A percentile compares a stretch with the other conserved stretches of the same genome.
These are phyloP conservation scores for Fusarium redolens DNA, from an alignment of 2,329 filamentous ascomycete genomes.

Conservation along the genomic window DNA sequence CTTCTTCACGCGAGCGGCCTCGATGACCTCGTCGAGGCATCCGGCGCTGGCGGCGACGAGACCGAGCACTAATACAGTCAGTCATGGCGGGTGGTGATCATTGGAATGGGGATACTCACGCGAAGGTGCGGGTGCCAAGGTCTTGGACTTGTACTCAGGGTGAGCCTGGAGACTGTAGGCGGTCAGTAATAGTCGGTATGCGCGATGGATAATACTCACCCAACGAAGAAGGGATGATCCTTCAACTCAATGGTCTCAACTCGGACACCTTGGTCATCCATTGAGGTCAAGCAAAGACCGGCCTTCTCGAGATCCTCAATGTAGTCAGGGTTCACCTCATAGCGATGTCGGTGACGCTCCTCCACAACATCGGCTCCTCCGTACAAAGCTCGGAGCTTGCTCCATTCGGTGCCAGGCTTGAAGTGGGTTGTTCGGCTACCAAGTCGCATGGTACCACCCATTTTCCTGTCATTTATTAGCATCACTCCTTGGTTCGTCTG, in stretches of 20 bases:
- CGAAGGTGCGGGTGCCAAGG: slow-evolving; percentile 77
- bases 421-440: slow-evolving; percentile 81
- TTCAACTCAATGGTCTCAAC: slow-evolving; percentile 41
- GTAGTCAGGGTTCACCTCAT: slow-evolving; percentile 88
- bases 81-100: background rate
- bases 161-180: slow-evolving; percentile 68
- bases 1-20: slow-evolving; percentile 27
- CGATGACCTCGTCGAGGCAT: slow-evolving; percentile 62
- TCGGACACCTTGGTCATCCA: slow-evolving; percentile 56
- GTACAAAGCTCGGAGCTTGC: slow-evolving; percentile 80
- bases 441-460: slow-evolving; percentile 89
- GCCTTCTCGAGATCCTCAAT: slow-evolving; percentile 74
- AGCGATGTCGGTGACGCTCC: slow-evolving; percentile 89
- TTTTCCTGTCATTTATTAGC: slow-evolving; percentile 25
- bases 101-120: background rate
- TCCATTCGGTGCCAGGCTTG: slow-evolving; percentile 81
- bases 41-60: slow-evolving; percentile 67
- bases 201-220: slow-evolving; percentile 8
- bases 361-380: slow-evolving; percentile 65
- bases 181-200: background rate
- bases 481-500: background rate
- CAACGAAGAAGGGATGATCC: slow-evolving; percentile 34
- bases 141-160: slow-evolving; percentile 84
- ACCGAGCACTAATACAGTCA: slow-evolving; percentile 63
- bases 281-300: slow-evolving; percentile 65